Conservation (phyloP, 2,329 filamentous ascomycete genomes). For the Sclerotinia trifoliorum region DNA sequence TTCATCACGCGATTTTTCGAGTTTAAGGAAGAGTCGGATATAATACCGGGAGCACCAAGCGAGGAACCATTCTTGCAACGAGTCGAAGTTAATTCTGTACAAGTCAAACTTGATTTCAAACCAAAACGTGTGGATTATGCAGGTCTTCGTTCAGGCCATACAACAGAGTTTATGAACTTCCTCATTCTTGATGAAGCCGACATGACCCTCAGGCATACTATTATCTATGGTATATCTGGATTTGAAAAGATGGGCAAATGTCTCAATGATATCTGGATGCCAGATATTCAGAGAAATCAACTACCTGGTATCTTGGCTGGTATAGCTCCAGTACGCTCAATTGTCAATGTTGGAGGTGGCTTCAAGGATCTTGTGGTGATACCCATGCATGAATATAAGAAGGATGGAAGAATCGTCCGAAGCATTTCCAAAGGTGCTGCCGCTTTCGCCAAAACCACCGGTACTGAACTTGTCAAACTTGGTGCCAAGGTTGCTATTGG, state of each 20-base stretch:
- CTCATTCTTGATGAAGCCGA: constrained; percentile 85
- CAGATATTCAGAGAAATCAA: constrained; percentile 85
- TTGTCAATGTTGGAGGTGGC: constrained; percentile 88
- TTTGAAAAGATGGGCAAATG: constrained; percentile 88
- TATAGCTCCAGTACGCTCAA: constrained; percentile 80
- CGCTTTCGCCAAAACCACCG: constrained; percentile 89
- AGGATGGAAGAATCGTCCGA: constrained; percentile 87
- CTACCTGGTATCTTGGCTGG: constrained; percentile 86
- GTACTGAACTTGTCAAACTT: constrained; percentile 88
- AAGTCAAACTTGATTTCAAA: constrained; percentile 91
- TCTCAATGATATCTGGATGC: constrained; percentile 95
- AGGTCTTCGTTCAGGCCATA: constrained; percentile 86
- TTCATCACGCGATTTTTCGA: constrained; percentile 98
- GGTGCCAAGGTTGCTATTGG: constrained; percentile 93
- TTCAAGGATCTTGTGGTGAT: constrained; percentile 84
- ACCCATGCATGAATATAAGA: constrained; percentile 87
- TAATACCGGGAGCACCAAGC: constrained; percentile 57
- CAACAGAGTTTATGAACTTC: constrained; percentile 99
- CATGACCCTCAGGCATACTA: constrained; percentile 82
- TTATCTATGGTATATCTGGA: constrained; percentile 87
- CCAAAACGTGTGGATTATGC: constrained; percentile 97
- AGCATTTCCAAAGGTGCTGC: constrained; percentile 88
- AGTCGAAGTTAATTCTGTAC: constrained; percentile 80
- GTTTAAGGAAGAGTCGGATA: constrained; percentile 77
- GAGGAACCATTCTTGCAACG: constrained; percentile 87